phyloP scores from a whole-genome alignment of 2,329 filamentous ascomycete species.

The Bipolaris cookei region DNA sequence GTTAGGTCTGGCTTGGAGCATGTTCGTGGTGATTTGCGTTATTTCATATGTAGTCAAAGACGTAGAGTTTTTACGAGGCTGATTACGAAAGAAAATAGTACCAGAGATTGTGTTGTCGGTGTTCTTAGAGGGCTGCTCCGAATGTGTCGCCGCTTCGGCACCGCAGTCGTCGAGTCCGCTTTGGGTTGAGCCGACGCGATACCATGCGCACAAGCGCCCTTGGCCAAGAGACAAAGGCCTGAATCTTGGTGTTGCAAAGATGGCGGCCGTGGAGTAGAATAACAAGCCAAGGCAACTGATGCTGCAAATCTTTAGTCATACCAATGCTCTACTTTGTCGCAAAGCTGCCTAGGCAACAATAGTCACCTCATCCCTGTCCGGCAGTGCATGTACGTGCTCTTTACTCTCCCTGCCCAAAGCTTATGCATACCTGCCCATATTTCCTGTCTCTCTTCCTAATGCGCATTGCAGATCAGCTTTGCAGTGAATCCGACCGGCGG shows the following conservation, averaged over 20 bases:
- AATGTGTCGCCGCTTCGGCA: not conserved
- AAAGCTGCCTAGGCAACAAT: no score
- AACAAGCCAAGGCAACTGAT: no score
- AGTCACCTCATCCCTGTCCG: no score
- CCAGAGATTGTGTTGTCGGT: not conserved
- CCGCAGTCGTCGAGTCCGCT: not conserved
- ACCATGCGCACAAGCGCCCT: not conserved
- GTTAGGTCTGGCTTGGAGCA: no score
- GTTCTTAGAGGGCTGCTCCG: not conserved
- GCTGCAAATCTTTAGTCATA: no score
- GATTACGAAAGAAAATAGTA: not conserved
- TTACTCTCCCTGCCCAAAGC: not conserved
- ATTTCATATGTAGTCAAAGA: no score
- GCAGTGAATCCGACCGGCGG: no score
- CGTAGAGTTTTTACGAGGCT: no score
- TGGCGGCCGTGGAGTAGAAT: no score
- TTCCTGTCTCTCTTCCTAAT: not conserved
- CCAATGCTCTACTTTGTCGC: no score
- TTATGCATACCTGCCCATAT: conserved; percentile 1
- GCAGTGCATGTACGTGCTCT: not conserved
- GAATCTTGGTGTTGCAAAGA: not conserved
- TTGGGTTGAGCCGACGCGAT: not conserved
- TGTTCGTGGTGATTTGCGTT: not conserved
- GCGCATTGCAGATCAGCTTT: not conserved
- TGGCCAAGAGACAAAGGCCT: not conserved